Percentiles rank a stretch among this genome's conserved stretches.
phyloP scores from a whole-genome alignment of 1,284 basidiomycete species.

The Bjerkandera adusta region DNA sequence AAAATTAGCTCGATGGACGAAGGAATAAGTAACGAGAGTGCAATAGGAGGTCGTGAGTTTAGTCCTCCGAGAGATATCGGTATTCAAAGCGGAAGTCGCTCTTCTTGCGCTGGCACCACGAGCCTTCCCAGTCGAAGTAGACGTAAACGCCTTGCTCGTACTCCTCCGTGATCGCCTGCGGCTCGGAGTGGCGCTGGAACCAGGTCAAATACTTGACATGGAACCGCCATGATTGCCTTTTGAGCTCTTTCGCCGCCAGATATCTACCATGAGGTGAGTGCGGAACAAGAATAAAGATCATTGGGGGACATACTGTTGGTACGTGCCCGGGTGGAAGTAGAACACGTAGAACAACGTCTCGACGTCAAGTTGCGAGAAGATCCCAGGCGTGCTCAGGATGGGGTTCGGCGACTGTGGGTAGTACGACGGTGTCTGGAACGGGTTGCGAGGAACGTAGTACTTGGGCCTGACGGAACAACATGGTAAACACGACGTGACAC shows the following conservation, averaged over 20 bases:
- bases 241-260: conserved; percentile 95
- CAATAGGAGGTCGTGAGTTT: too few relatives aligned
- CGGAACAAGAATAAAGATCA: conserved; percentile 4
- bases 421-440: conserved; percentile 89
- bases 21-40: conserved; percentile 5
- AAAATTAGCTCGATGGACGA: not conserved
- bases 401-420: conserved; percentile 91
- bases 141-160: conserved; percentile 99
- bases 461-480: conserved; percentile 63
- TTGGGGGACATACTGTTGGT: conserved; percentile 77
- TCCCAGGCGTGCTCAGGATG: conserved; percentile 79
- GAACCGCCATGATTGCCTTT: conserved; percentile 98
- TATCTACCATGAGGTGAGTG: conserved; percentile 52
- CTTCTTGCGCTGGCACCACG: conserved; percentile 98
- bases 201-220: conserved; percentile 99
- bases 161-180: conserved; percentile 99
- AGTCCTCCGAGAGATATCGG: conserved; percentile 88
- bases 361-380: conserved; percentile 93
- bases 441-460: conserved; percentile 95
- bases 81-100: conserved; percentile 97
- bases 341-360: conserved; percentile 99
- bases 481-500: conserved; percentile 2
- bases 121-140: conserved; percentile 97
- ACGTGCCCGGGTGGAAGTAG: conserved; percentile 96
- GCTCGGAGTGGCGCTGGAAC: conserved; percentile 99